Evolutionary conservation across 176 grass and related monocot species (phyloP).

Genomic region (Phyllostachys edulis): DNA sequence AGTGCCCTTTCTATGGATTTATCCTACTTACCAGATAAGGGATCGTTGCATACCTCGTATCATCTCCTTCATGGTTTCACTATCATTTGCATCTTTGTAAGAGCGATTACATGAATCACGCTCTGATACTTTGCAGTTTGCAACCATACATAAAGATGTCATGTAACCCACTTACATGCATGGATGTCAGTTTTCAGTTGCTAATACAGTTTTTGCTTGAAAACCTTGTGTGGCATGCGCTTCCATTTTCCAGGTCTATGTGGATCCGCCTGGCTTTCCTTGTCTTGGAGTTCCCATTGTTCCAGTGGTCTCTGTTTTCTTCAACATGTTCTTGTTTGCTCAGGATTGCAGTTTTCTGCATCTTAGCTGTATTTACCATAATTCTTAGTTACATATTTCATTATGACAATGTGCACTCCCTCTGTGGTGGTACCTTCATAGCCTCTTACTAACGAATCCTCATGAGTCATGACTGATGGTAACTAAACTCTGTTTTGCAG

Average conservation of each 20-base stretch:
- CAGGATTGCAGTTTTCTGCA: slow-evolving; percentile 45
- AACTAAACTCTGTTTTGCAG: slow-evolving; percentile 41
- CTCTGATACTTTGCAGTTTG: neutral
- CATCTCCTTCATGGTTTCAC: neutral
- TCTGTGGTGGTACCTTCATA: neutral
- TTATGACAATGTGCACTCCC: neutral
- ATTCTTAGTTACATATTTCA: neutral
- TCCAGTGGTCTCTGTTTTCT: slow-evolving; percentile 81
- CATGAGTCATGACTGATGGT: slow-evolving; percentile 13
- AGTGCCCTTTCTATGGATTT: slow-evolving; percentile 12
- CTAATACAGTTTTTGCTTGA: neutral
- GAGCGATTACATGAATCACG: neutral
- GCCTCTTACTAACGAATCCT: neutral
- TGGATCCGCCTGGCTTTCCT: slow-evolving; percentile 75
- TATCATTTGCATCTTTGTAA: neutral
- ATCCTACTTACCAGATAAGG: neutral
- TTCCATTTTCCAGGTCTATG: slow-evolving; percentile 72
- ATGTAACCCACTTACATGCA: neutral
- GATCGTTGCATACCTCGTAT: neutral
- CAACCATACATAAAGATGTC: neutral
- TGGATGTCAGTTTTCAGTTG: neutral
- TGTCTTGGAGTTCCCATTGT: slow-evolving; percentile 80
- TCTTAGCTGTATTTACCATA: neutral
- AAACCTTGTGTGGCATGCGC: slow-evolving; percentile 1
- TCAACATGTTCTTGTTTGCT: slow-evolving; percentile 93